Evolutionary conservation across 2,329 filamentous ascomycete species (phyloP).

Genomic region (Hypoxylon sp.): DNA sequence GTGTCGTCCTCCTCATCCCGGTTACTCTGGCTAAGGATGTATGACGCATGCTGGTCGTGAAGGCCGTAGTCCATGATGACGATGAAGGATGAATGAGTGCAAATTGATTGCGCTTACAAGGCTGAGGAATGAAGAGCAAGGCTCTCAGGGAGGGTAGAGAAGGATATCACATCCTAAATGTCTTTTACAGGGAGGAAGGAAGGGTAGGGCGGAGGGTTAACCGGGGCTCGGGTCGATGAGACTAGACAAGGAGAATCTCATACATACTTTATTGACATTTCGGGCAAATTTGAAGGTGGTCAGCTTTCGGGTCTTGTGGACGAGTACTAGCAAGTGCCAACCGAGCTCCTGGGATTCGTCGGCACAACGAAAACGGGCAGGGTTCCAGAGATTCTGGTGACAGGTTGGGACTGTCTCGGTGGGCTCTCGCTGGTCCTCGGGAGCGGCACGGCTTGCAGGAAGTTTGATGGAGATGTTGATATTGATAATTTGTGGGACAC

Average conservation of each 20-base stretch:
- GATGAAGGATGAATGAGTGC: slow-evolving; percentile 30
- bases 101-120: slow-evolving; percentile 36
- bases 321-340: slow-evolving; percentile 48
- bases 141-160: slow-evolving; percentile 42
- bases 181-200: slow-evolving; percentile 33
- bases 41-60: slow-evolving; percentile 62
- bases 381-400: slow-evolving; percentile 47
- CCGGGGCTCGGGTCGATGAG: slow-evolving; percentile 35
- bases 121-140: slow-evolving; percentile 45
- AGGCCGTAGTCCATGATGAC: slow-evolving; percentile 56
- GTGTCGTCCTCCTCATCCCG: slow-evolving; percentile 61
- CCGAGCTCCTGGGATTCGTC: slow-evolving; percentile 57
- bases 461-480: slow-evolving; percentile 55
- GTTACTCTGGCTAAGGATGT: slow-evolving; percentile 59
- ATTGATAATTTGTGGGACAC: slow-evolving; percentile 54
- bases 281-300: slow-evolving; percentile 53
- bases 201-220: slow-evolving; percentile 33
- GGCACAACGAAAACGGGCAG: slow-evolving; percentile 52
- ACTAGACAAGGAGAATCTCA: slow-evolving; percentile 48
- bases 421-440: slow-evolving; percentile 50
- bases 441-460: slow-evolving; percentile 57
- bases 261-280: slow-evolving; percentile 61
- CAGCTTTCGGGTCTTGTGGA: slow-evolving; percentile 52
- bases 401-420: slow-evolving; percentile 41
- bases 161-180: slow-evolving; percentile 47